These are phyloP conservation scores for Fragilaria crotonensis DNA, from an alignment of 108 stramenopile species.

Conservation along the genomic window DNA sequence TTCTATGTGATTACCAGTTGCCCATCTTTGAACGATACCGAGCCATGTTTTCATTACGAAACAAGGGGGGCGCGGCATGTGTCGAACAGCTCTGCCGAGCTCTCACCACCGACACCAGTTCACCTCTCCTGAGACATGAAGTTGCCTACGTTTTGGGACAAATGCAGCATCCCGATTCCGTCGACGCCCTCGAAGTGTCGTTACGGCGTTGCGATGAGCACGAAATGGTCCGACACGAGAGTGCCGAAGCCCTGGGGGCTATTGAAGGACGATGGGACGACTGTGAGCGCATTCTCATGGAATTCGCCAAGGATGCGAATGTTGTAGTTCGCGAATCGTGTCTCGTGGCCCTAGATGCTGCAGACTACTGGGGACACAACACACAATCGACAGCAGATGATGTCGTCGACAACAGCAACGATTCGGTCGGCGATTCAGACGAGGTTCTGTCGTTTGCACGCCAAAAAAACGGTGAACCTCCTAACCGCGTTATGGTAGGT, in stretches of 20 bases:
- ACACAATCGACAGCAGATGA: conserved; percentile 6
- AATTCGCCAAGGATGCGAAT: conserved; percentile 71
- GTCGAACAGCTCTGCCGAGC: conserved; percentile 78
- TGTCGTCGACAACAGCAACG: conserved; percentile 15
- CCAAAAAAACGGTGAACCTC: not conserved
- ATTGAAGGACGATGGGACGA: conserved; percentile 80
- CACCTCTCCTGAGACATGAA: conserved; percentile 94
- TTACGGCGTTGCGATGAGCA: conserved; percentile 80
- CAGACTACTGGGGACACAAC: conserved; percentile 88
- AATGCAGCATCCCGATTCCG: conserved; percentile 81
- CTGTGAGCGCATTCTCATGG: conserved; percentile 56
- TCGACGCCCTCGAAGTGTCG: conserved; percentile 61
- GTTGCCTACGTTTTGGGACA: conserved; percentile 99
- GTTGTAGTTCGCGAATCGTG: conserved; percentile 84
- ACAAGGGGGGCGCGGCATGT: conserved; percentile 76
- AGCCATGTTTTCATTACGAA: conserved; percentile 97
- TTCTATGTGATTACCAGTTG: conserved; percentile 53
- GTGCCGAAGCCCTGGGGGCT: conserved; percentile 98
- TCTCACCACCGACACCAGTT: conserved; percentile 57
- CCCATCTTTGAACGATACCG: conserved; percentile 91
- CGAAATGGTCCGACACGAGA: conserved; percentile 95
- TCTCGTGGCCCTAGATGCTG: conserved; percentile 93
- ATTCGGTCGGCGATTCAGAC: not conserved
- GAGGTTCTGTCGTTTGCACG: not conserved
- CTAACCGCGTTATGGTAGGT: not conserved